Evolutionary conservation across 2,329 filamentous ascomycete species (phyloP).

Genomic region (Fusarium liriodendri): DNA sequence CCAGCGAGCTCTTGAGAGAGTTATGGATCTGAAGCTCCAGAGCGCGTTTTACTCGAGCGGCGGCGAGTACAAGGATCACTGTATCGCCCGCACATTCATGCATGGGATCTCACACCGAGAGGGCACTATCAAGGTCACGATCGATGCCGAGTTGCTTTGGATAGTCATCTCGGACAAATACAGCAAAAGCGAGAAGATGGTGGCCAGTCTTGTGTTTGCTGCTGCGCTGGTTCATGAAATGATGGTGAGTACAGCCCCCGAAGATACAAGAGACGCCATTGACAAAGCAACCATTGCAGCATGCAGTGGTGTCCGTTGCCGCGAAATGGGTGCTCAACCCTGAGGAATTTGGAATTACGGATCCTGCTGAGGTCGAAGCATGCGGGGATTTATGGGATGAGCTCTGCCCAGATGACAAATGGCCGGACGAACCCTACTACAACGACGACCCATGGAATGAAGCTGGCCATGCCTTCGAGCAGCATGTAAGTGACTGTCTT

Average conservation of each 20-base stretch:
- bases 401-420: slow-evolving; percentile 1
- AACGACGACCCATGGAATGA: slow-evolving; percentile 38
- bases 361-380: neutral
- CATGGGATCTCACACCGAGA: neutral
- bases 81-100: neutral
- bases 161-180: slow-evolving; percentile 38
- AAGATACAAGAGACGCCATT: neutral
- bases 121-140: slow-evolving; percentile 1
- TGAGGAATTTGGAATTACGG: slow-evolving; percentile 19
- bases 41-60: slow-evolving; percentile 21
- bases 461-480: slow-evolving; percentile 41
- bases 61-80: neutral
- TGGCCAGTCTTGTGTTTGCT: slow-evolving; percentile 36
- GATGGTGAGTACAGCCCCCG: slow-evolving; percentile 35
- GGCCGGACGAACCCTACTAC: slow-evolving; percentile 36
- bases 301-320: slow-evolving; percentile 22
- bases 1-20: neutral
- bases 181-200: slow-evolving; percentile 41
- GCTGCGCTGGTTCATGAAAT: slow-evolving; percentile 44
- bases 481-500: slow-evolving; percentile 8
- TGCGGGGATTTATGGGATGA: slow-evolving; percentile 19
- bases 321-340: slow-evolving; percentile 34
- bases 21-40: slow-evolving; percentile 13
- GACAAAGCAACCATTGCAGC: slow-evolving; percentile 21
- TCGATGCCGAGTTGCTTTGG: slow-evolving; percentile 40